Evolutionary conservation across 192 early-diverging fungal genomes (phyloP).

Genomic region (Rhizophagus sp.): DNA sequence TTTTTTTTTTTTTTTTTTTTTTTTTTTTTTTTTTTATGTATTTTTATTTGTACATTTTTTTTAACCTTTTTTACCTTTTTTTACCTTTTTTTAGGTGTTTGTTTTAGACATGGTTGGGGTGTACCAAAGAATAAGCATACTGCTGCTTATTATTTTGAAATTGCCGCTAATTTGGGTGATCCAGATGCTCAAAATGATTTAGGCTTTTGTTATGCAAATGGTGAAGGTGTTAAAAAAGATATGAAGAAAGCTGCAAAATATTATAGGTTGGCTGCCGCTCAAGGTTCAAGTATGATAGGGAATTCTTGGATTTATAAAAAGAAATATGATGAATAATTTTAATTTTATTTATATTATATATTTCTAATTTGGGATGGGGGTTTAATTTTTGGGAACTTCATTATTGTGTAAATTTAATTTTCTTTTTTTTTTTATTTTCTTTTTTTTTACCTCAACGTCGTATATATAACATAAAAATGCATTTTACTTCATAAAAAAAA

Average conservation of each 20-base stretch:
- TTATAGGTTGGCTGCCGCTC: conserved; percentile 72
- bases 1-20: too few relatives aligned
- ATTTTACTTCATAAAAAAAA: too few relatives aligned
- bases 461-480: too few relatives aligned
- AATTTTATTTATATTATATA: not conserved
- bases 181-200: conserved; percentile 68
- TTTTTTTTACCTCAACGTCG: too few relatives aligned
- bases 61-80: not conserved
- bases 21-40: too few relatives aligned
- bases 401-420: not conserved
- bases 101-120: conserved; percentile 83
- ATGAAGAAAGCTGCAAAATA: conserved; percentile 67
- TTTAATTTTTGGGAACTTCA: not conserved
- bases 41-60: not conserved
- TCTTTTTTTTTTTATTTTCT: too few relatives aligned
- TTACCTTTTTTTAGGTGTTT: conserved; percentile 36
- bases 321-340: conserved; percentile 62
- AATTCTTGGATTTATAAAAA: conserved; percentile 85
- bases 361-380: not conserved
- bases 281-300: conserved; percentile 73
- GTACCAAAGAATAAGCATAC: conserved; percentile 71
- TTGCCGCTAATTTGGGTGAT: conserved; percentile 76
- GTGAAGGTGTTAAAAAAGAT: conserved; percentile 60
- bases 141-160: conserved; percentile 79
- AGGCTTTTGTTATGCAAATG: conserved; percentile 61